Base-by-base conservation (phyloP, 805 yeast genomes). In the Scheffersomyces lignosus region DNA sequence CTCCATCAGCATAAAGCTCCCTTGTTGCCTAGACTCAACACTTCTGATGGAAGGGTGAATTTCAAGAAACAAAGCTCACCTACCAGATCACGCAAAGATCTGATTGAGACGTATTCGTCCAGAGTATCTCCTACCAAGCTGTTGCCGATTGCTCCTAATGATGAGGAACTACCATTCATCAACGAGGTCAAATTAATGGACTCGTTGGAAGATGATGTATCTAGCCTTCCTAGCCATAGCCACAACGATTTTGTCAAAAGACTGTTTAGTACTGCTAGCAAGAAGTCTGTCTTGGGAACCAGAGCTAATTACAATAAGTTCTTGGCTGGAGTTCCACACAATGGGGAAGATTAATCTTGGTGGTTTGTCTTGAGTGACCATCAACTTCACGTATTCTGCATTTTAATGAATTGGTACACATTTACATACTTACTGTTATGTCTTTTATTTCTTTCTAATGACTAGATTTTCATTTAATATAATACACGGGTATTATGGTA, bases 241-340 rank as follows among this genome's bases (percentile, higher is more conserved):
- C 24, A 31, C 15, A 18, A 26, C 27, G 43, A 32, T 13, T 27
- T 60, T 9, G n/a, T 26, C 16, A 42, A 42, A 8, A 49, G 73
- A 31, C 58, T 48, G 52, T 51, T 51, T 31, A 65, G 65, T 10
- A 48, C 52, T 9, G 43, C 44, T 44, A 64, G 70, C 36, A 62
- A 62, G 39, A 51, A 55, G 35, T 58, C 66, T 3, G 64, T 69
- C 12, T 52, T 69, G 33, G 69, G 71, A 3, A 69, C 74, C 2
- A 48, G 70, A 16, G 62, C 59, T 15, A 64, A 64, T 40, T 68
- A 69, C 50, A 49, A 56, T 32, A 60, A 53, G 43, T 68, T 69
- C 37, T 34, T 68, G 37, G 68, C 66, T 27, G 62, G 60, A 38
- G 68, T 37, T 13, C 29, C 25, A 5, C 39, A 40, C 8, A 29